phyloP scores from a whole-genome alignment of 2,329 filamentous ascomycete genomes.

The Fusarium sp. region DNA sequence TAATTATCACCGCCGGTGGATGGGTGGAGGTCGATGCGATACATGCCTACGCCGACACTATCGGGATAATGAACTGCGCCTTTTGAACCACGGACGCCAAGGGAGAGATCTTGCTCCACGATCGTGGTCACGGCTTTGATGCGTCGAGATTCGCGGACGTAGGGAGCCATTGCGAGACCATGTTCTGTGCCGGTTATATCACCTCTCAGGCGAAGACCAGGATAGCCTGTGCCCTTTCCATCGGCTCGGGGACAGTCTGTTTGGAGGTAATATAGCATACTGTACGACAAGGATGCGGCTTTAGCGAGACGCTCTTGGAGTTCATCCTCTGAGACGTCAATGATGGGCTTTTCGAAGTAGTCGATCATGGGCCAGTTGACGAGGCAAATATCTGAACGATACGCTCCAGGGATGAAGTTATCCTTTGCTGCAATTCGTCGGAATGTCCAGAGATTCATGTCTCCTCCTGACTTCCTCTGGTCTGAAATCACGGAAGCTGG shows the following conservation, averaged over 20 bases:
- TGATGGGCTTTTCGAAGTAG: constrained; percentile 47
- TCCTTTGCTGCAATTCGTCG: constrained; percentile 41
- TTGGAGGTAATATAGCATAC: constrained; percentile 47
- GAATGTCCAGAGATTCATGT: constrained; percentile 48
- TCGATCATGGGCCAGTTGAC: constrained; percentile 50
- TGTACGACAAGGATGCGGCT: constrained; percentile 43
- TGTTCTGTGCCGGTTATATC: constrained; percentile 46
- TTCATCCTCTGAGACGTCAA: constrained; percentile 39
- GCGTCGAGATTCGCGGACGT: constrained; percentile 44
- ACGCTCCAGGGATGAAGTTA: constrained; percentile 41
- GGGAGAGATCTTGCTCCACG: constrained; percentile 44
- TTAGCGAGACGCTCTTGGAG: constrained; percentile 26
- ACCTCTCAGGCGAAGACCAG: constrained; percentile 43
- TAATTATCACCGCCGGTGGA: constrained; percentile 47
- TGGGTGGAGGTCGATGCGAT: constrained; percentile 46
- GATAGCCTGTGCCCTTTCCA: constrained; percentile 40
- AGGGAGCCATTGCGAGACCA: constrained; percentile 46
- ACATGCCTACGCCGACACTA: constrained; percentile 47
- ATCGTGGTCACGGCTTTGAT: constrained; percentile 43
- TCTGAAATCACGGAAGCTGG: constrained; percentile 40
- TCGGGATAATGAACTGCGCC: constrained; percentile 43
- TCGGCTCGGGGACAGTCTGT: constrained; percentile 45
- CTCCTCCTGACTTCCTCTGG: constrained; percentile 43
- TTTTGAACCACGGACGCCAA: constrained; percentile 33
- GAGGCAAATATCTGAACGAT: constrained; percentile 44